phyloP scores from a whole-genome alignment of 768 basidiomycete species.

The Hypsizygus marmoreus region DNA sequence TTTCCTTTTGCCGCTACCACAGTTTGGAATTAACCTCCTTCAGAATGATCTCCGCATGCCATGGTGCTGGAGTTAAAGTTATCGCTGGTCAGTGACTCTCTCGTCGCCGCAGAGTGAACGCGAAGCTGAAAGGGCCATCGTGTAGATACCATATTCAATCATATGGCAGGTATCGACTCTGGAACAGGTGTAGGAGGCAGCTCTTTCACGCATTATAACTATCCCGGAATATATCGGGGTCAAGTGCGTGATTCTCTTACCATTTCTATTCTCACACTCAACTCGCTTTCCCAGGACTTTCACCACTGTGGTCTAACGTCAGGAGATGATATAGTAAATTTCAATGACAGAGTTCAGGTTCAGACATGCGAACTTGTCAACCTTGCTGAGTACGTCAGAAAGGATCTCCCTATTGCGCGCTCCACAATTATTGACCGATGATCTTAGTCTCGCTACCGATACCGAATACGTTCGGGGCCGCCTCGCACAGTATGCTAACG shows the following conservation, averaged over 20 bases:
- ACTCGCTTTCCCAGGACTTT: constrained; percentile 43
- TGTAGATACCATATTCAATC: constrained; percentile 62
- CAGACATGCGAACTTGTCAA: constrained; percentile 55
- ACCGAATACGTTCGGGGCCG: constrained; percentile 57
- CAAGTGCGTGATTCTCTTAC: constrained; percentile 42
- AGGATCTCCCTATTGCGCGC: not conserved
- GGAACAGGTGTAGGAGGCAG: constrained; percentile 54
- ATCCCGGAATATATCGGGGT: constrained; percentile 49
- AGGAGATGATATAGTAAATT: constrained; percentile 57
- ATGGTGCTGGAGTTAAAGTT: constrained; percentile 57
- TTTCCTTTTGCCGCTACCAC: constrained; percentile 13
- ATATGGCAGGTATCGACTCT: constrained; percentile 56
- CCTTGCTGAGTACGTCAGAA: constrained; percentile 50
- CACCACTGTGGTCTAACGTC: constrained; percentile 64
- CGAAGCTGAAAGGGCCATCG: not conserved
- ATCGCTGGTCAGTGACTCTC: constrained; percentile 42
- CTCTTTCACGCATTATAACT: constrained; percentile 53
- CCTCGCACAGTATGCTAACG: constrained; percentile 60
- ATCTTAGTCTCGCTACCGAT: constrained; percentile 57
- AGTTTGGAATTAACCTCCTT: not conserved
- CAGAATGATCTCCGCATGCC: constrained; percentile 53
- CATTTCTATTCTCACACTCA: not conserved
- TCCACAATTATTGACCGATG: not conserved
- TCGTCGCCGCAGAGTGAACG: not conserved
- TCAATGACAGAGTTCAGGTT: constrained; percentile 52